Evolutionary conservation across 225 moss, liverwort and hornwort genomes (phyloP).

Genomic region (Anthoceros angustus): DNA sequence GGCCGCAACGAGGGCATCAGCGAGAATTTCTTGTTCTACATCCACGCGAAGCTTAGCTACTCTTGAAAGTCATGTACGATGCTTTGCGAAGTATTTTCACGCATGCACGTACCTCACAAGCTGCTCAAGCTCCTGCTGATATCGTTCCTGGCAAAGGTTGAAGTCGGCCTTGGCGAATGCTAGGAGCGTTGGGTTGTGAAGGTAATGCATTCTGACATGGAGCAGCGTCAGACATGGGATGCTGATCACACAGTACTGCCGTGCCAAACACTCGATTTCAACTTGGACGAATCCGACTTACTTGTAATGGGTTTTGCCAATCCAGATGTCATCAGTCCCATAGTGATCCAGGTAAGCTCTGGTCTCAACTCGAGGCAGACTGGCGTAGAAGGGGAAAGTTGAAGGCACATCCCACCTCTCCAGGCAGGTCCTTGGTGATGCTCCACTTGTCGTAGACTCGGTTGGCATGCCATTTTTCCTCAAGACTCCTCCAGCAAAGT

Average conservation of each 20-base stretch:
- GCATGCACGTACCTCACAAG: slow-evolving; percentile 11
- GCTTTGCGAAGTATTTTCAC: background rate
- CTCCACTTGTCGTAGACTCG: slow-evolving; percentile 70
- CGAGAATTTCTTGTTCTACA: background rate
- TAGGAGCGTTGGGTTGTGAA: slow-evolving; percentile 13
- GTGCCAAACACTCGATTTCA: too few relatives aligned
- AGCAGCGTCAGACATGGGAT: background rate
- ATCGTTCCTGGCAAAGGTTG: slow-evolving; percentile 7
- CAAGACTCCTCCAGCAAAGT: slow-evolving; percentile 29
- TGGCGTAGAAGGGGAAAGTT: slow-evolving; percentile 27
- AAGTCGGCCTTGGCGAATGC: slow-evolving; percentile 11
- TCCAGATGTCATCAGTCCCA: slow-evolving; percentile 33
- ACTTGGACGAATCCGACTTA: background rate
- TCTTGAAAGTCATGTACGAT: background rate
- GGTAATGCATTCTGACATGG: slow-evolving; percentile 13
- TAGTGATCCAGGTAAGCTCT: slow-evolving; percentile 34
- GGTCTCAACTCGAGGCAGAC: slow-evolving; percentile 32
- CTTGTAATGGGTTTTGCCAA: slow-evolving; percentile 30
- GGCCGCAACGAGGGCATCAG: background rate
- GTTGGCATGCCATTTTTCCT: slow-evolving; percentile 17
- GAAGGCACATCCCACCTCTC: slow-evolving; percentile 42
- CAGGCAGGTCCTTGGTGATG: slow-evolving; percentile 50
- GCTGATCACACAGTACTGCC: background rate
- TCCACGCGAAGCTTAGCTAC: background rate
- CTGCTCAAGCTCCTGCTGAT: slow-evolving; percentile 12